Evolutionary conservation across 129 eudicot genomes (phyloP).

Genomic region (Tagetes erecta): DNA sequence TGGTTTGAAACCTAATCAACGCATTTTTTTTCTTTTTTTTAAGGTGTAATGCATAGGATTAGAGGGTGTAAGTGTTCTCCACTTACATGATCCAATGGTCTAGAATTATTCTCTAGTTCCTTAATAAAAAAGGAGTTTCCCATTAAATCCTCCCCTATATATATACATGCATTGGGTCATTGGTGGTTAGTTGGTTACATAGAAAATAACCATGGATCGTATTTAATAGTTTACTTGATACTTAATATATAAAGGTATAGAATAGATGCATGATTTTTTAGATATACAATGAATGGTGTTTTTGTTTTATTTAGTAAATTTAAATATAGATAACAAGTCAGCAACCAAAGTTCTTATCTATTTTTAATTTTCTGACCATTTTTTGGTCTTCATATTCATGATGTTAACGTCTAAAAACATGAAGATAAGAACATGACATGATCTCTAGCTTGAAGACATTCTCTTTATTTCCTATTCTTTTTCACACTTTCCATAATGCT

Average conservation of each 20-base stretch:
- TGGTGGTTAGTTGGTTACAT: not conserved
- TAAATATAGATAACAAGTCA: not conserved
- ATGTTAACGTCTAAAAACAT: conserved; percentile 20
- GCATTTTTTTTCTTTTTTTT: too few species aligned
- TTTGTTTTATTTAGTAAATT: not conserved
- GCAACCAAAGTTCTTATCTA: not conserved
- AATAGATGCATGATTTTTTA: too few species aligned
- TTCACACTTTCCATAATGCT: not conserved
- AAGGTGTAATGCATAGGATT: too few species aligned
- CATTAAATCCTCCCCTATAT: too few species aligned
- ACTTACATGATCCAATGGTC: too few species aligned
- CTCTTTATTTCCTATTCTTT: not conserved
- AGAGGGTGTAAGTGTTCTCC: too few species aligned
- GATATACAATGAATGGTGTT: not conserved
- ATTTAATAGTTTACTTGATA: not conserved
- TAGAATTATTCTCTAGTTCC: too few species aligned
- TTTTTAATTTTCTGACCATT: not conserved
- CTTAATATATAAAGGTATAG: not conserved
- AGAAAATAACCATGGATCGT: not conserved
- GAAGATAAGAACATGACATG: conserved; percentile 23
- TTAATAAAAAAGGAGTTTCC: too few species aligned
- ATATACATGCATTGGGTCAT: too few species aligned
- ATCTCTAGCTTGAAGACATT: not conserved
- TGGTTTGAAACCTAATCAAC: too few species aligned
- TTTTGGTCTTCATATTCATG: not conserved